These are phyloP conservation scores for Ziziphus jujuba DNA, from an alignment of 306 rosid species.

Conservation along the genomic window DNA sequence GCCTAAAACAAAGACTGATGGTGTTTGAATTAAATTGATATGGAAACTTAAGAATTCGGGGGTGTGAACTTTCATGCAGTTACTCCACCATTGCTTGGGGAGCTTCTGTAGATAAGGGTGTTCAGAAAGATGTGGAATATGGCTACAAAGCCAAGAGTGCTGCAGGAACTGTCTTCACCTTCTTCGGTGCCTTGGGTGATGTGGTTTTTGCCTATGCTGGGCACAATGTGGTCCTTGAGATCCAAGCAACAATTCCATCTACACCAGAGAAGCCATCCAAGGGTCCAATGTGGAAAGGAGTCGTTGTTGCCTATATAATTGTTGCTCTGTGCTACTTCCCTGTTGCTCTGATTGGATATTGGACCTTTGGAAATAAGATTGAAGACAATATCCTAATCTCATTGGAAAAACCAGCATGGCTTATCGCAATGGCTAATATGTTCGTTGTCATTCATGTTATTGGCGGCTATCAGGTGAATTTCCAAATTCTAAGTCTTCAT, in stretches of 20 bases:
- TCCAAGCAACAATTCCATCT: constrained; percentile 95
- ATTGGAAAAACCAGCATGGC: constrained; percentile 69
- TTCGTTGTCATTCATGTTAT: constrained; percentile 90
- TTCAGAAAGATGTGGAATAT: constrained; percentile 53
- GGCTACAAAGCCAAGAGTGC: constrained; percentile 42
- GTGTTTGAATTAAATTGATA: too few species aligned
- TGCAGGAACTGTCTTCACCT: constrained; percentile 54
- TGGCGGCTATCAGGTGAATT: constrained; percentile 89
- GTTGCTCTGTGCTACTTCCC: constrained; percentile 95
- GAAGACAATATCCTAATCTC: constrained; percentile 60
- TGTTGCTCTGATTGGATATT: constrained; percentile 77
- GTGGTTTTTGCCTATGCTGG: constrained; percentile 96
- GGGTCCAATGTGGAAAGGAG: constrained; percentile 95
- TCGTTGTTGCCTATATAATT: constrained; percentile 71
- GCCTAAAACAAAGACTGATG: too few species aligned
- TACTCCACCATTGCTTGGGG: constrained; percentile 94
- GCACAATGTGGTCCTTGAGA: constrained; percentile 90
- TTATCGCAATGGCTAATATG: constrained; percentile 77
- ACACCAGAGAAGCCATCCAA: constrained; percentile 90
- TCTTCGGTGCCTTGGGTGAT: constrained; percentile 70
- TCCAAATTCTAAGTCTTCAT: neutral
- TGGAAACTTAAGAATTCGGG: too few species aligned
- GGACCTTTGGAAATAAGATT: constrained; percentile 64
- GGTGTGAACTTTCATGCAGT: constrained; percentile 36
- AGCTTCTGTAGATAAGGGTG: constrained; percentile 62